These are phyloP conservation scores for Desmodesmus armatus DNA, from an alignment of 139 green algal species.

Conservation along the genomic window DNA sequence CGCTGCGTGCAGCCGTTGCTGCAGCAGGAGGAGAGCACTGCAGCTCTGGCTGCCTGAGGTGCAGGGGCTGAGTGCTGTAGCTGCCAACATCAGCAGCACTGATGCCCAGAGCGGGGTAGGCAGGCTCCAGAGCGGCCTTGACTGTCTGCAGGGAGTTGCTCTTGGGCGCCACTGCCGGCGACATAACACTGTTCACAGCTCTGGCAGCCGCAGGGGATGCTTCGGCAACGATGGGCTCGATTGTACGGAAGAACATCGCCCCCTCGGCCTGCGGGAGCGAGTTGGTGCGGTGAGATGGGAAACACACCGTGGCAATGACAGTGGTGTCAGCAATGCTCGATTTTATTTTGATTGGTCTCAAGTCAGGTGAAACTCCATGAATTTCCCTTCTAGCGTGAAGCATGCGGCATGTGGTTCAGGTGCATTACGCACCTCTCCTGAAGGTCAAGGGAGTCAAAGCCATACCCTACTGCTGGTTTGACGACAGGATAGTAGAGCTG, in stretches of 20 bases:
- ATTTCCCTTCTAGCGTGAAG: no score
- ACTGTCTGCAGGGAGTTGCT: not conserved
- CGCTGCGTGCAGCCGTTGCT: not conserved
- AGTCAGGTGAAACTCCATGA: no score
- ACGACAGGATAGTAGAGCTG: not conserved
- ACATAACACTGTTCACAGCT: not conserved
- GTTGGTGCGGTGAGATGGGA: not conserved
- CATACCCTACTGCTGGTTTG: not conserved
- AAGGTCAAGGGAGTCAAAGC: not conserved
- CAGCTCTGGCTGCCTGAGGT: not conserved
- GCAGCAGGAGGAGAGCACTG: conserved; percentile 3
- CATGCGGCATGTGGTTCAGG: no score
- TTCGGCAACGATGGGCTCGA: conserved; percentile 36
- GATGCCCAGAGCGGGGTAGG: conserved; percentile 21
- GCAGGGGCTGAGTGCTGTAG: not conserved
- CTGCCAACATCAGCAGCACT: conserved; percentile 37
- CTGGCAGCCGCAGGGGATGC: conserved; percentile 4
- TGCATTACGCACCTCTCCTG: no score
- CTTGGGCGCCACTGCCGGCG: not conserved
- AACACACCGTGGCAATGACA: not conserved
- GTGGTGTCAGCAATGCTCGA: not conserved
- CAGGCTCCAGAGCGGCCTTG: not conserved
- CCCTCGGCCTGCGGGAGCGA: conserved; percentile 26
- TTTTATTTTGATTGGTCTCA: not conserved
- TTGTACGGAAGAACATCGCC: conserved; percentile 41